Base-by-base conservation (phyloP, 2,329 filamentous ascomycete genomes). In the Chrysoporthe puriensis region DNA sequence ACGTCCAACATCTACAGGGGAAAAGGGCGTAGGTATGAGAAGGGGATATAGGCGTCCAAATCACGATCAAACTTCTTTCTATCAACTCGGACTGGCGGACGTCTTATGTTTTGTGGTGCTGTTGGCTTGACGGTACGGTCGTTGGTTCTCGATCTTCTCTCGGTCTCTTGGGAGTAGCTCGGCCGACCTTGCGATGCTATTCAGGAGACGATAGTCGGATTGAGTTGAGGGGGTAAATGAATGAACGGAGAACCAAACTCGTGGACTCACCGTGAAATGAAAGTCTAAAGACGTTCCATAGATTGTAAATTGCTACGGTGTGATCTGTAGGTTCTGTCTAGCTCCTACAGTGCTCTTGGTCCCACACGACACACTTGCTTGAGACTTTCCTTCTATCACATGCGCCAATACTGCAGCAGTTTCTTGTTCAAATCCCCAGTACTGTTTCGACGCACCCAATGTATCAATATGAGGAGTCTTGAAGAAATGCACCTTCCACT, bases 1-100 rank as follows among this genome's bases (percentile, higher is more conserved):
- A 14, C 32, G 54, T 57, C 54, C 32, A 57, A 36, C 8, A 9
- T 36, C 11, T 57, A 57, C 54, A 57, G 26, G 32, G 54, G 8
- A 40, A 57, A 40, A 57, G 2, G 54, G 54, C 34, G 32, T 16
- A 57, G 54, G 54, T 40, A 57, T 40, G 54, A 57, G 54, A 57
- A 40, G 6, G 54, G 34, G 34, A n/a, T 40, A 57, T 32, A 40
- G 54, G 54, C 54, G 54, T 57, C 54, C 13, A 40, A 57, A 57
- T 40, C 18, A 40, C 40, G n/a, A 34, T 57, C 50, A 54, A 26
- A 57, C 11, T 57, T 57, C 16, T 34, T 57, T 26, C 9, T 57
- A 40, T 57, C 6, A 40, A 40, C 16, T 18, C 2, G 54, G 16
- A 57, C 54, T 57, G 34, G 16, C n/a, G 32, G 54, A 57, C n/a